Percentiles rank a stretch among this genome's conserved stretches.
Evolutionary conservation across 2,329 filamentous ascomycete genomes (phyloP).

Genomic region (Shiraia bambusicola): DNA sequence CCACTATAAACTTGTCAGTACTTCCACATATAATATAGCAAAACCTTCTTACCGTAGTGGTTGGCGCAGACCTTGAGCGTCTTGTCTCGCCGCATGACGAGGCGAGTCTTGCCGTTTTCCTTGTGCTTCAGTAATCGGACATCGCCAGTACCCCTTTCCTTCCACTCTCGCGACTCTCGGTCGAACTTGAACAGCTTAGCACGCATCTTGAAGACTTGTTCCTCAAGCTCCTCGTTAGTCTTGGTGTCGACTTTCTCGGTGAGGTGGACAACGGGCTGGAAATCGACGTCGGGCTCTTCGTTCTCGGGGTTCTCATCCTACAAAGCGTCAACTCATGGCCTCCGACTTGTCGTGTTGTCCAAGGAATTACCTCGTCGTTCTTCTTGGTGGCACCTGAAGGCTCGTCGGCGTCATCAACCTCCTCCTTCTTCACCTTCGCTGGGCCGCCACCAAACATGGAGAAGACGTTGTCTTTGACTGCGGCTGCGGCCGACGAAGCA

Average conservation of each 20-base stretch:
- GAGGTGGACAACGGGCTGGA: slow-evolving; percentile 92
- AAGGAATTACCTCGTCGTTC: slow-evolving; percentile 52
- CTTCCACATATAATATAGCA: slow-evolving; percentile 5
- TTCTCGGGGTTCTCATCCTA: slow-evolving; percentile 78
- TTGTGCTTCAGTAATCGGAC: slow-evolving; percentile 97
- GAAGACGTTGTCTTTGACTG: slow-evolving; percentile 68
- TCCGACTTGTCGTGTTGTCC: neutral
- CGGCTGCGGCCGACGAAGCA: slow-evolving; percentile 36
- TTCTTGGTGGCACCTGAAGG: slow-evolving; percentile 76
- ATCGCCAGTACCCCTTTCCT: slow-evolving; percentile 97
- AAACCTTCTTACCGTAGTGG: slow-evolving; percentile 79
- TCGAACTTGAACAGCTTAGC: slow-evolving; percentile 99
- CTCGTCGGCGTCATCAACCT: slow-evolving; percentile 71
- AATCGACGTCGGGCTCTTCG: slow-evolving; percentile 91
- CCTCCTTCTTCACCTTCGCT: slow-evolving; percentile 89
- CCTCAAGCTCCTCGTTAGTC: slow-evolving; percentile 97
- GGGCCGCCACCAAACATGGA: slow-evolving; percentile 98
- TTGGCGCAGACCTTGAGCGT: slow-evolving; percentile 99
- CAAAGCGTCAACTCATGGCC: slow-evolving; percentile 13
- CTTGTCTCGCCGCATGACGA: slow-evolving; percentile 99
- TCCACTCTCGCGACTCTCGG: slow-evolving; percentile 91
- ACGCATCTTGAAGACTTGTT: slow-evolving; percentile 98
- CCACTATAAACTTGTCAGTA: slow-evolving; percentile 60
- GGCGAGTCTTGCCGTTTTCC: slow-evolving; percentile 94
- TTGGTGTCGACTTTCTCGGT: slow-evolving; percentile 96